Evolutionary conservation across 768 basidiomycete species (phyloP).

Genomic region (Mycena chlorophos): DNA sequence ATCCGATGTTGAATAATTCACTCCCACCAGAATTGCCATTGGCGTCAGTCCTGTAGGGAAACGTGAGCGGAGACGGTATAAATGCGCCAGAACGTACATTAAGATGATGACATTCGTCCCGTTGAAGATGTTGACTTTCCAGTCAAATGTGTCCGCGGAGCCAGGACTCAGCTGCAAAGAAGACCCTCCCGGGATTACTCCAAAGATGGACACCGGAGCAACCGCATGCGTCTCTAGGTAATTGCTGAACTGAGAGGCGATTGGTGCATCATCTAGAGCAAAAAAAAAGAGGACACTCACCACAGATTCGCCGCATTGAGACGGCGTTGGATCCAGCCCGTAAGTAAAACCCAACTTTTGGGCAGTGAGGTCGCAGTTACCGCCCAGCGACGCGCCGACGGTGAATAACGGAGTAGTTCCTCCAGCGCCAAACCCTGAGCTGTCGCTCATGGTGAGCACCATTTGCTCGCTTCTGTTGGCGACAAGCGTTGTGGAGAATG

Average conservation of each 20-base stretch:
- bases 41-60: conserved; percentile 15
- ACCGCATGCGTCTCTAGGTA: conserved; percentile 40
- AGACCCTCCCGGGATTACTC: conserved; percentile 63
- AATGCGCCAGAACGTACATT: conserved; percentile 42
- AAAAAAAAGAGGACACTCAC: too few species aligned
- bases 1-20: neutral
- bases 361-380: conserved; percentile 38
- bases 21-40: conserved; percentile 1
- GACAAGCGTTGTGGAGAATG: conserved; percentile 49
- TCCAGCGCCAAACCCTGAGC: conserved; percentile 66
- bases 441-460: conserved; percentile 69
- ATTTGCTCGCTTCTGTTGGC: conserved; percentile 42
- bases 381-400: conserved; percentile 48
- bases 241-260: conserved; percentile 34
- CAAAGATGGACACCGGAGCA: conserved; percentile 57
- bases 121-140: conserved; percentile 57
- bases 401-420: conserved; percentile 53
- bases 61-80: neutral
- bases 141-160: conserved; percentile 42
- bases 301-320: neutral
- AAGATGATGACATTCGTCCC: conserved; percentile 61
- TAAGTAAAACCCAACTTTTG: conserved; percentile 34
- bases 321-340: neutral
- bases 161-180: conserved; percentile 46
- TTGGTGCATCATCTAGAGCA: conserved; percentile 39